A percentile compares a stretch with the other conserved stretches of the same genome.
phyloP scores from a whole-genome alignment of 2,329 filamentous ascomycete species.

The Neospermospora avenae region DNA sequence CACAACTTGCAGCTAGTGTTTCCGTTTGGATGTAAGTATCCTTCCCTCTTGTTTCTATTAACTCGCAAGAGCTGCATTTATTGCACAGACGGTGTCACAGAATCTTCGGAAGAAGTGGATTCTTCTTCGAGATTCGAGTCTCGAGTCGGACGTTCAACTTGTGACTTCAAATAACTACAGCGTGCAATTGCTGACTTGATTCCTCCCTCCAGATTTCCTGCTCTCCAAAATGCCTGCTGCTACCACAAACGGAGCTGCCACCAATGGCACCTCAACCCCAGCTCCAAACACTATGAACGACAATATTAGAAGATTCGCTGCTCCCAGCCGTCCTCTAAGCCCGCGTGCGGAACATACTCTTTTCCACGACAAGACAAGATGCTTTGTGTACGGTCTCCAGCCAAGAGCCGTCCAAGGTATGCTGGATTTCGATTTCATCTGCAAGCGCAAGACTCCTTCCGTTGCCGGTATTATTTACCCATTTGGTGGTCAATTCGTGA shows the following conservation, averaged over 20 bases:
- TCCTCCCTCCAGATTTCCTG: slow-evolving; percentile 12
- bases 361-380: slow-evolving; percentile 99
- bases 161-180: slow-evolving; percentile 10
- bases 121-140: not conserved
- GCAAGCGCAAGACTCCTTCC: slow-evolving; percentile 94
- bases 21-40: slow-evolving; percentile 12
- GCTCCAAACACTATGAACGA: slow-evolving; percentile 68
- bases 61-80: slow-evolving; percentile 4
- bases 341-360: slow-evolving; percentile 84
- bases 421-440: slow-evolving; percentile 99
- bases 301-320: slow-evolving; percentile 95
- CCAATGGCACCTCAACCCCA: slow-evolving; percentile 40
- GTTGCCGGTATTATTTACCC: slow-evolving; percentile 99
- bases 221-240: slow-evolving; percentile 34
- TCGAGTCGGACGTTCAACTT: not conserved
- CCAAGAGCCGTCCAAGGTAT: slow-evolving; percentile 88
- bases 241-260: slow-evolving; percentile 48
- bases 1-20: slow-evolving; percentile 1
- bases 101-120: not conserved
- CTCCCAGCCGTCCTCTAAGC: slow-evolving; percentile 88
- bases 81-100: not conserved
- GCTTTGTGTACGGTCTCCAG: slow-evolving; percentile 99
- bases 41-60: not conserved
- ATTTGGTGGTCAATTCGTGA: slow-evolving; percentile 99
- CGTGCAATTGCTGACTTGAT: slow-evolving; percentile 22